Conservation (phyloP, 331 rosid genomes). For the Prunus yedoensis region DNA sequence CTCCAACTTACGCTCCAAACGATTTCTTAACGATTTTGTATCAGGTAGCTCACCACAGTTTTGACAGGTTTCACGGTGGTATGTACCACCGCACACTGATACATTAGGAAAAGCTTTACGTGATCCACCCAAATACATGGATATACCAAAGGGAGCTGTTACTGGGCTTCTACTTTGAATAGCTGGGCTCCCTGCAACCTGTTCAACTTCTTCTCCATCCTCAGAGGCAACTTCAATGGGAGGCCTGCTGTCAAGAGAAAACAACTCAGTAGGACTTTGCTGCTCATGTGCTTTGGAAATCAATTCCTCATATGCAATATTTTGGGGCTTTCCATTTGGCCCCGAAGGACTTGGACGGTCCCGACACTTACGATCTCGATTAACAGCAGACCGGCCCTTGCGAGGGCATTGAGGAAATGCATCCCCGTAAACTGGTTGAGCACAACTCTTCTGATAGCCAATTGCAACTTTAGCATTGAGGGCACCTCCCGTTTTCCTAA, state of each 20-base stretch:
- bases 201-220: conserved; percentile 99
- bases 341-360: conserved; percentile 60
- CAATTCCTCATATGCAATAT: conserved; percentile 40
- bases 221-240: conserved; percentile 77
- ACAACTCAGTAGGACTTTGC: conserved; percentile 87
- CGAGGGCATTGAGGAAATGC: conserved; percentile 43
- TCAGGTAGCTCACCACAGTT: conserved; percentile 67
- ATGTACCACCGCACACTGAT: conserved; percentile 33
- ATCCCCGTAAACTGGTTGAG: conserved; percentile 46
- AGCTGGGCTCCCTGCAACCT: conserved; percentile 74
- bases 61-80: conserved; percentile 60
- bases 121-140: conserved; percentile 29
- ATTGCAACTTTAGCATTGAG: conserved; percentile 43
- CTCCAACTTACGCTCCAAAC: conserved; percentile 68
- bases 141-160: conserved; percentile 86
- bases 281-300: conserved; percentile 63
- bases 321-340: conserved; percentile 57
- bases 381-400: conserved; percentile 47
- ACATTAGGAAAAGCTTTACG: conserved; percentile 52
- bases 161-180: conserved; percentile 88
- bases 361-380: conserved; percentile 40
- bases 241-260: conserved; percentile 93
- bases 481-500: conserved; percentile 34
- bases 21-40: conserved; percentile 57
- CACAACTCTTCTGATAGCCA: conserved; percentile 35